Conservation (phyloP, 2,329 filamentous ascomycete genomes). For the Pleomassaria siparia region DNA sequence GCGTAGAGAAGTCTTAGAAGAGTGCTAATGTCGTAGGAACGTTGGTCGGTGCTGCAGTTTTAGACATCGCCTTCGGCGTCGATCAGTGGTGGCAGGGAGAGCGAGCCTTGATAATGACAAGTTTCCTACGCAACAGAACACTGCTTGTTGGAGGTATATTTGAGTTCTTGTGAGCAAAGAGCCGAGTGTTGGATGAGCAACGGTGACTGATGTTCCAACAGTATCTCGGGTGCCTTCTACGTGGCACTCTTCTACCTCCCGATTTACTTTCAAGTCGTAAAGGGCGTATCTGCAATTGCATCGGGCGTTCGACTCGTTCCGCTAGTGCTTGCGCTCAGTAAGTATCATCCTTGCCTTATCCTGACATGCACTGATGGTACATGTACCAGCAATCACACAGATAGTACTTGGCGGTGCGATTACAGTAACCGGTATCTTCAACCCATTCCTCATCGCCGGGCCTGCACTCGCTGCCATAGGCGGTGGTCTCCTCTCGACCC, state of each 20-base stretch:
- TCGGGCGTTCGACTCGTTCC: slow-evolving; percentile 47
- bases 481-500: slow-evolving; percentile 27
- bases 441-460: slow-evolving; percentile 38
- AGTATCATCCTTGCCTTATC: no score
- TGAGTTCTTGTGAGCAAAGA: background rate
- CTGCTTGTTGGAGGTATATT: background rate
- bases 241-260: slow-evolving; percentile 47
- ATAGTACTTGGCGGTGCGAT: slow-evolving; percentile 34
- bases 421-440: slow-evolving; percentile 42
- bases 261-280: slow-evolving; percentile 50
- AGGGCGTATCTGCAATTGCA: slow-evolving; percentile 33
- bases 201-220: slow-evolving; percentile 13
- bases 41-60: slow-evolving; percentile 44
- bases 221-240: slow-evolving; percentile 36
- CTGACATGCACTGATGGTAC: no score
- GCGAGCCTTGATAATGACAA: slow-evolving; percentile 39
- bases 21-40: slow-evolving; percentile 45
- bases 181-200: slow-evolving; percentile 43
- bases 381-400: slow-evolving; percentile 21
- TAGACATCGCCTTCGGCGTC: slow-evolving; percentile 36
- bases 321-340: slow-evolving; percentile 31
- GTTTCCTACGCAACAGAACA: slow-evolving; percentile 39
- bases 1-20: slow-evolving; percentile 23
- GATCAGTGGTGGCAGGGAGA: slow-evolving; percentile 43
- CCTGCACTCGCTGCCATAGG: slow-evolving; percentile 27